Percentiles rank a stretch among this genome's conserved stretches.
These are phyloP conservation scores for Tylopilus sp. DNA, from an alignment of 768 basidiomycete genomes.

Conservation along the genomic window DNA sequence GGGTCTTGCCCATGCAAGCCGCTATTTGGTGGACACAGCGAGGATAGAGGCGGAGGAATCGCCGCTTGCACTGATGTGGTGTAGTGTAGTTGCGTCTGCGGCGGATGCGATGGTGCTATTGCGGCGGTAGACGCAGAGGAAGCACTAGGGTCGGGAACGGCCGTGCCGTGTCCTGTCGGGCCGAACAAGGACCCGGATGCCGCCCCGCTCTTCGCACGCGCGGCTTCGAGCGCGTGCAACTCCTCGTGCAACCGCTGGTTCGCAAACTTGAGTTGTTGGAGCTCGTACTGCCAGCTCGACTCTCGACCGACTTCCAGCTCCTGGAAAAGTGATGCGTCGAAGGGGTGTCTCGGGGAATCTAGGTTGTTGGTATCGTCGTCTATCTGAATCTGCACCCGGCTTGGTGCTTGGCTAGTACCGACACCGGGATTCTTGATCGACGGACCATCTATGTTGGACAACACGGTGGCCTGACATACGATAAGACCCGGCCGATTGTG, in stretches of 20 bases:
- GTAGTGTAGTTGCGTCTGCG: constrained; percentile 9
- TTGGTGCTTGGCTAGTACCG: neutral
- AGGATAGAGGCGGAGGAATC: neutral
- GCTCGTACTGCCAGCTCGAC: constrained; percentile 91
- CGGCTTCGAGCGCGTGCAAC: constrained; percentile 38
- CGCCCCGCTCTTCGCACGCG: neutral
- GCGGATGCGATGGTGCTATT: neutral
- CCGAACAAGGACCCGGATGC: neutral
- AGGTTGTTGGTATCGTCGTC: neutral
- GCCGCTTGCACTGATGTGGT: constrained; percentile 3
- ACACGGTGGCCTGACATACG: constrained; percentile 29
- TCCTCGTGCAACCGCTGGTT: constrained; percentile 68
- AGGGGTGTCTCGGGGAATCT: constrained; percentile 12
- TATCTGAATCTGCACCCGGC: neutral
- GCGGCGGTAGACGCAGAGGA: neutral
- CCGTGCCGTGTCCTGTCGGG: neutral
- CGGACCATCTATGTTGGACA: constrained; percentile 6
- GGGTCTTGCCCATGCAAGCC: constrained; percentile 19
- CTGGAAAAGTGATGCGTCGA: constrained; percentile 54
- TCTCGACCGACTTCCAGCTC: constrained; percentile 65
- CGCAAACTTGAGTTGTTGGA: constrained; percentile 75
- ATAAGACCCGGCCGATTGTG: constrained; percentile 22
- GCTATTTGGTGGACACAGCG: constrained; percentile 1
- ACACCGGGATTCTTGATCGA: neutral
- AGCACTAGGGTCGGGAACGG: neutral